Conservation (phyloP, 345 rosid genomes). For the Clausena lansium region DNA sequence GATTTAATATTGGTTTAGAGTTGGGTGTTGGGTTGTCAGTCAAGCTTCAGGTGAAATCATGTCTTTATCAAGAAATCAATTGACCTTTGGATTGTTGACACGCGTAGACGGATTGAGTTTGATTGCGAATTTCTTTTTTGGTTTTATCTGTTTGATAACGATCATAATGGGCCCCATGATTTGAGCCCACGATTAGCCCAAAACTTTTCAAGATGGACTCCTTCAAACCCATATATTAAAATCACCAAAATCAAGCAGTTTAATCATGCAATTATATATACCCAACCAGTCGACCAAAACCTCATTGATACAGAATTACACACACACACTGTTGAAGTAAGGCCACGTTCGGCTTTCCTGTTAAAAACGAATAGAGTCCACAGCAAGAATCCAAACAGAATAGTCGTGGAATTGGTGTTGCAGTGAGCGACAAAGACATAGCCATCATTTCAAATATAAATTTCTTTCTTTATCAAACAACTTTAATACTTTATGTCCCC, state of each 20-base stretch:
- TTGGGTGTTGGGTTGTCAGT: no score
- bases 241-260: neutral
- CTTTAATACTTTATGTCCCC: constrained; percentile 56
- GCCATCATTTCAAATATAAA: constrained; percentile 23
- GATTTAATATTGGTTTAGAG: no score
- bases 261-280: neutral
- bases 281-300: constrained; percentile 6
- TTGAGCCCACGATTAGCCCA: constrained; percentile 8
- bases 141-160: no score
- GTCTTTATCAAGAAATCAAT: neutral
- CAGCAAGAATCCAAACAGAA: constrained; percentile 30
- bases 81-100: neutral
- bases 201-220: constrained; percentile 4
- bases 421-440: constrained; percentile 20
- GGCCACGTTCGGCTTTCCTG: constrained; percentile 7
- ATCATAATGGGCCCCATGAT: constrained; percentile 3
- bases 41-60: neutral
- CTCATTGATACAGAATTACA: neutral
- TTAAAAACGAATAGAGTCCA: constrained; percentile 10
- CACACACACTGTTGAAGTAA: neutral
- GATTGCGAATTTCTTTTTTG: no score
- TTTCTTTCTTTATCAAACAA: constrained; percentile 34
- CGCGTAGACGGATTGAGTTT: neutral
- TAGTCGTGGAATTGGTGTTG: constrained; percentile 13
- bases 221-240: constrained; percentile 9